Percentiles rank a stretch among this genome's conserved stretches.
Evolutionary conservation across 345 rosid species (phyloP).

Genomic region (Orychophragmus violaceus): DNA sequence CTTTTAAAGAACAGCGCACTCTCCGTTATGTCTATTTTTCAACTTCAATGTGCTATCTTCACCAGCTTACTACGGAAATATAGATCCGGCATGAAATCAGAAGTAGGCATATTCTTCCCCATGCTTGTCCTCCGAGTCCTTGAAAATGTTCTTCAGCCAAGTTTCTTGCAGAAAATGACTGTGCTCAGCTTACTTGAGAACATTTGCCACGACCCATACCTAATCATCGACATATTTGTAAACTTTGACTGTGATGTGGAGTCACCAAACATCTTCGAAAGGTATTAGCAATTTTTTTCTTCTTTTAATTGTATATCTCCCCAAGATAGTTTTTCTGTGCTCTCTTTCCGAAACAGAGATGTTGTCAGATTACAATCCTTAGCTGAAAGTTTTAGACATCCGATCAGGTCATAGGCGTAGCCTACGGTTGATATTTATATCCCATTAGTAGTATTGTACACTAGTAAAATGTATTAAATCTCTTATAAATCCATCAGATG

Average conservation of each 20-base stretch:
- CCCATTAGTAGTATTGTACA: conserved; percentile 10
- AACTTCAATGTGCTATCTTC: conserved; percentile 91
- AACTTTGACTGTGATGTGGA: conserved; percentile 96
- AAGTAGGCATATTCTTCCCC: conserved; percentile 93
- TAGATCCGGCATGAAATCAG: conserved; percentile 78
- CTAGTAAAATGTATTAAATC: conserved; percentile 55
- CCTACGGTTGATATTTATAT: neutral
- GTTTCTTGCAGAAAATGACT: conserved; percentile 95
- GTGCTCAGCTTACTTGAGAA: conserved; percentile 80
- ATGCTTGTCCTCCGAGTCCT: conserved; percentile 94
- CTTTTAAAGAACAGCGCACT: conserved; percentile 90
- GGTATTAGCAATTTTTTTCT: conserved; percentile 43
- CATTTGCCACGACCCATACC: conserved; percentile 69
- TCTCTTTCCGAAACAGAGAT: conserved; percentile 4
- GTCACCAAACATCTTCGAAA: conserved; percentile 89
- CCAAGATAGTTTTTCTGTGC: neutral
- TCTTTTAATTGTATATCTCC: neutral
- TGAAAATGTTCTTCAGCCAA: conserved; percentile 96
- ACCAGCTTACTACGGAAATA: conserved; percentile 64
- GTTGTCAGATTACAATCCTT: conserved; percentile 1
- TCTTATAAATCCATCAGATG: conserved; percentile 90
- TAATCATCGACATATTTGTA: conserved; percentile 82
- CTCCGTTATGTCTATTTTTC: conserved; percentile 92
- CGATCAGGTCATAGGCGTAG: conserved; percentile 12
- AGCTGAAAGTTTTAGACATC: neutral